Evolutionary conservation across 208 protist genomes (phyloP).

Genomic region (Acanthamoeba castellanii): DNA sequence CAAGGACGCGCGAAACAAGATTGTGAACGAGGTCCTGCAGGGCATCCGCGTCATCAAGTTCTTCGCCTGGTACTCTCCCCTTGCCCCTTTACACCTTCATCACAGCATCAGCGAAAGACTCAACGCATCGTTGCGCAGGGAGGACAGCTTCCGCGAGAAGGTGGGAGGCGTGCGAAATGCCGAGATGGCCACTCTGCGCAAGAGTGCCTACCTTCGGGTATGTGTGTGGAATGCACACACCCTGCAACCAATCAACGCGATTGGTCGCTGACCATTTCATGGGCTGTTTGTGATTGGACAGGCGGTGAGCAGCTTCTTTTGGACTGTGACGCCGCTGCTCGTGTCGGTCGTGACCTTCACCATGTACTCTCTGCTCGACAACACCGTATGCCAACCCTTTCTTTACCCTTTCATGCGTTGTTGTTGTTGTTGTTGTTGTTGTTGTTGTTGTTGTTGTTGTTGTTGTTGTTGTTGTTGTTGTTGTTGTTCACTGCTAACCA

Average conservation of each 20-base stretch:
- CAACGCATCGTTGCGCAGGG: not conserved
- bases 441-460: not conserved
- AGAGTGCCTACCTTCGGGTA: slow-evolving; percentile 25
- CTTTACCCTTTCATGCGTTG: not conserved
- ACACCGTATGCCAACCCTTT: slow-evolving; percentile 32
- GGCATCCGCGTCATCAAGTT: slow-evolving; percentile 95
- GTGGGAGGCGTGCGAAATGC: not conserved
- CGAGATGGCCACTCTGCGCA: slow-evolving; percentile 49
- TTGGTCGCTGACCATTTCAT: not conserved
- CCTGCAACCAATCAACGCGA: not conserved
- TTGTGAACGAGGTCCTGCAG: slow-evolving; percentile 92
- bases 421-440: not conserved
- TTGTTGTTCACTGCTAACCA: not conserved
- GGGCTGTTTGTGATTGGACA: not conserved
- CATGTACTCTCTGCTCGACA: slow-evolving; percentile 69
- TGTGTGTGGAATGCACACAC: no score
- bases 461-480: not conserved
- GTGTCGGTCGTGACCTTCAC: slow-evolving; percentile 81
- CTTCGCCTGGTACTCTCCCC: slow-evolving; percentile 90
- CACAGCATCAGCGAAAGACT: not conserved
- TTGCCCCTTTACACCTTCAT: not conserved
- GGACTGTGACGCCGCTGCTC: slow-evolving; percentile 76
- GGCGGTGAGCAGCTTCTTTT: slow-evolving; percentile 66
- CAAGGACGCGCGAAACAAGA: slow-evolving; percentile 73
- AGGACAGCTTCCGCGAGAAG: slow-evolving; percentile 79